These are phyloP conservation scores for Penicillium sp. DNA, from an alignment of 2,329 filamentous ascomycete genomes.

Conservation along the genomic window DNA sequence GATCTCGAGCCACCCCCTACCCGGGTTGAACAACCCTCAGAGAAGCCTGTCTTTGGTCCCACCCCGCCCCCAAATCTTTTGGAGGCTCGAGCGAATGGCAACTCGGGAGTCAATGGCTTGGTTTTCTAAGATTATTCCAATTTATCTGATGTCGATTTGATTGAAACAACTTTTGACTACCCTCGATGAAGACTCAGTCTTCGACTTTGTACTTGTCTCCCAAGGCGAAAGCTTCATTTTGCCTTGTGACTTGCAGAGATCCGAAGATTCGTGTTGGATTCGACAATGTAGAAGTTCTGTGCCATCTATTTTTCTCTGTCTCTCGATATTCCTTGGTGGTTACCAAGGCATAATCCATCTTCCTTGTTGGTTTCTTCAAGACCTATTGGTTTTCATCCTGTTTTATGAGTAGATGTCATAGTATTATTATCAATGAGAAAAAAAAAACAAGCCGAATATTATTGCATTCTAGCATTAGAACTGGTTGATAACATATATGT, in stretches of 20 bases:
- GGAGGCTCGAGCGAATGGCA: slow-evolving; percentile 47
- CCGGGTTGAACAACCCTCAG: slow-evolving; percentile 32
- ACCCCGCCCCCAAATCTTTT: slow-evolving; percentile 52
- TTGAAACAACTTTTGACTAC: slow-evolving; percentile 14
- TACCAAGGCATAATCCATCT: background rate
- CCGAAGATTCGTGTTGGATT: background rate
- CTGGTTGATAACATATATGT: background rate
- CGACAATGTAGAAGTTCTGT: background rate
- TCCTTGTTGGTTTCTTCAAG: background rate
- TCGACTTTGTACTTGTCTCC: background rate
- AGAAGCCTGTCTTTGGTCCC: slow-evolving; percentile 48
- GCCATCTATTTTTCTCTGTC: background rate
- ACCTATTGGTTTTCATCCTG: background rate
- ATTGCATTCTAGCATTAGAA: background rate
- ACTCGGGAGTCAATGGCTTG: slow-evolving; percentile 44
- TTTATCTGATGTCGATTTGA: slow-evolving; percentile 5
- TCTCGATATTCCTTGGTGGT: background rate
- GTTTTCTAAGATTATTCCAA: slow-evolving; percentile 1
- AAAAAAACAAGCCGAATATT: slow-evolving; percentile 11
- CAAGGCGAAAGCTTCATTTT: background rate
- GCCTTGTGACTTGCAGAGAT: background rate
- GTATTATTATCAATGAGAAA: slow-evolving; percentile 10
- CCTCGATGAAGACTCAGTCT: background rate
- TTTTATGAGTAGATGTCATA: slow-evolving; percentile 5
- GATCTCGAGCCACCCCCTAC: slow-evolving; percentile 38